Evolutionary conservation across 192 early-diverging fungal species (phyloP), one percentile per base, ranked within the genome.

Genomic region (Piromyces sp.): DNA sequence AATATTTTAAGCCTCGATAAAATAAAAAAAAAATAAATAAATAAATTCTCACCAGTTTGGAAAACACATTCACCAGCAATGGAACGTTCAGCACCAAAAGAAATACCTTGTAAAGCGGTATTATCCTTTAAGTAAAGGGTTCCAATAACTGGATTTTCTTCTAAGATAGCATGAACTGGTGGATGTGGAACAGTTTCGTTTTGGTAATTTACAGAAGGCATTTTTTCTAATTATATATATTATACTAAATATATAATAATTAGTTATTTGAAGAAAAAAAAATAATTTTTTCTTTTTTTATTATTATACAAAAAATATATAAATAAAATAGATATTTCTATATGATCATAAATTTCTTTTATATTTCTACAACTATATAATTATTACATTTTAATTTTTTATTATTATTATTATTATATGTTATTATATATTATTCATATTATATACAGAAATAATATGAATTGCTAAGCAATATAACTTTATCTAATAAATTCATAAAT

Each of bases 21-120:
- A 22, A n/a, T 11, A 68, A n/a, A n/a, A n/a, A 68, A n/a, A 68
- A 51, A 22, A 51, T 22, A 51, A 51, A 51, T 13, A 51, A 51
- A 51, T 13, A 13, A n/a, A n/a, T n/a, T 68, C 51, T 68, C 51
- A 96, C 97, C 97, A 79, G 97, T 99, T 86, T 98, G 96, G 88
- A 99, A 99, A 81, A 99, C 97, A 83, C 95, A 96, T 88, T 99
- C 97, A 80, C 97, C 97, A 80, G 96, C 89, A 79, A 97, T 91
- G 40, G 92, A 93, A 80, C 89, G 88, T 87, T 97, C 95, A 16
- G 95, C 91, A 80, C 97, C 97, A 88, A 99, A 99, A n/a, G 95
- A 96, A 84, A 94, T 88, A 82, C 96, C 97, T 83, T 95, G 90
- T 84, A 91, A 94, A 78, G 92, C 88, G 29, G 93, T 87, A 36